phyloP scores from a whole-genome alignment of 495 filamentous ascomycete species.

The Darksidea phi region DNA sequence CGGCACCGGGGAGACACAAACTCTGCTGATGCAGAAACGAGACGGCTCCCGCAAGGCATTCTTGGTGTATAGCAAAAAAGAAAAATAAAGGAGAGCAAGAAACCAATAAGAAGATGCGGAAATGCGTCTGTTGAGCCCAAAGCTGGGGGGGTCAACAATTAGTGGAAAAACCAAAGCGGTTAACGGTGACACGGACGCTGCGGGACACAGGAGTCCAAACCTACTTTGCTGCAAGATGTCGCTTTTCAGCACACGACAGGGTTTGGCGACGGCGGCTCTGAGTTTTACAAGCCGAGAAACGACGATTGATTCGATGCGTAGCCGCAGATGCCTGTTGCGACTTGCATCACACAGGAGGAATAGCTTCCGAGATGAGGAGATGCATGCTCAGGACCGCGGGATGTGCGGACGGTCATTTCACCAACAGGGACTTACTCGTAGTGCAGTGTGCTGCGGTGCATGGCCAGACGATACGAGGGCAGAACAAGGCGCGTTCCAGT shows the following conservation, averaged over 20 bases:
- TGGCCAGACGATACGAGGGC: constrained; percentile 3
- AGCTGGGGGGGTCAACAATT: too few relatives aligned
- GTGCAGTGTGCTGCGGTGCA: constrained; percentile 4
- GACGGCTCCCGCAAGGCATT: constrained; percentile 21
- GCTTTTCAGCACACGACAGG: constrained; percentile 33
- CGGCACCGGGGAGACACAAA: background rate
- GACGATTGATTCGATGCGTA: constrained; percentile 32
- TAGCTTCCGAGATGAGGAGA: constrained; percentile 13
- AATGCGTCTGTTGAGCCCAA: background rate
- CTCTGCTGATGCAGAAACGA: constrained; percentile 7
- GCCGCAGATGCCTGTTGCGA: constrained; percentile 34
- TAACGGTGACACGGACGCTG: constrained; percentile 9
- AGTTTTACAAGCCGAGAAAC: constrained; percentile 20
- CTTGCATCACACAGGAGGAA: constrained; percentile 31
- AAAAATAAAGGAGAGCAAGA: too few relatives aligned
- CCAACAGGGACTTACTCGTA: constrained; percentile 22
- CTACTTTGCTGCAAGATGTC: constrained; percentile 29
- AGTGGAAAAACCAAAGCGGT: background rate
- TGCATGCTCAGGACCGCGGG: constrained; percentile 23
- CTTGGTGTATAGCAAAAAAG: too few relatives aligned
- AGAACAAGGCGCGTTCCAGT: background rate
- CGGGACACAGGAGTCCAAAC: constrained; percentile 22
- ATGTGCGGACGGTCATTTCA: constrained; percentile 23
- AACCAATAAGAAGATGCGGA: constrained; percentile 27
- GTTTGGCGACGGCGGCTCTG: constrained; percentile 31